Base-by-base conservation (phyloP, 495 filamentous ascomycete species). In the Schizothecium vesticola region DNA sequence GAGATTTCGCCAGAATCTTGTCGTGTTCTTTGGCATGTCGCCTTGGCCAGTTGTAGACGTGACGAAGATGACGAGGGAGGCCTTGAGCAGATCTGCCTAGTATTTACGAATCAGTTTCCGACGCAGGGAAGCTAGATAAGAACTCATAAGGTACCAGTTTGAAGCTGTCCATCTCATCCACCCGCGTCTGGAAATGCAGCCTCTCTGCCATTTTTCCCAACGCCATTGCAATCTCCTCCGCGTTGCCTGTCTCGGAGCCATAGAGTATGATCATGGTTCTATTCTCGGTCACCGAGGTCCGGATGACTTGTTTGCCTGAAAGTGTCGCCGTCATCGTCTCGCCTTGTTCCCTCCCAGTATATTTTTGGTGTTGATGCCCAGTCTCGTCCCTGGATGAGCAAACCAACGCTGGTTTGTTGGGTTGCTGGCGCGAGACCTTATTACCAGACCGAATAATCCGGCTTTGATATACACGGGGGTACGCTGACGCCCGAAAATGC, bases 11-110 rank as follows among this genome's bases (percentile, higher is more conserved):
- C 95, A 99, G 72, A 98, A 94, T 16, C 79, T 80, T 51, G 86
- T 82, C 11, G 88, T 86, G 82, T 97, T 97, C 19, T 81, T 83
- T 3, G 96, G 94, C 69, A 99, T 78, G 68, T 98, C 93, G 9
- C 95, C 95, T 79, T 99, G 96, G 7, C 95, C 95, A 2, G 95
- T 97, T 0, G 96, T 98, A 0, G 94, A 97, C 12, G 93, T 80
- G 61, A 91, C 88, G 70, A 98, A 88, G 60, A 98, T 84, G 6
- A 90, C 85, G 25, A 97, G 72, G 0, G 85, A 85, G 60, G 87
- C 83, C 29, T 84, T 77, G 58, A 82, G 66, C 21, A 87, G 69
- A 51, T 76, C 70, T 23, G 73, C 81, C 85, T 86, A 24, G 59
- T 26, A 16, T 51, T 51, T 19, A 51, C 19, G 19, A 8, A 51